Conservation (phyloP, 257 asterid genomes). For the Mentha longifolia region DNA sequence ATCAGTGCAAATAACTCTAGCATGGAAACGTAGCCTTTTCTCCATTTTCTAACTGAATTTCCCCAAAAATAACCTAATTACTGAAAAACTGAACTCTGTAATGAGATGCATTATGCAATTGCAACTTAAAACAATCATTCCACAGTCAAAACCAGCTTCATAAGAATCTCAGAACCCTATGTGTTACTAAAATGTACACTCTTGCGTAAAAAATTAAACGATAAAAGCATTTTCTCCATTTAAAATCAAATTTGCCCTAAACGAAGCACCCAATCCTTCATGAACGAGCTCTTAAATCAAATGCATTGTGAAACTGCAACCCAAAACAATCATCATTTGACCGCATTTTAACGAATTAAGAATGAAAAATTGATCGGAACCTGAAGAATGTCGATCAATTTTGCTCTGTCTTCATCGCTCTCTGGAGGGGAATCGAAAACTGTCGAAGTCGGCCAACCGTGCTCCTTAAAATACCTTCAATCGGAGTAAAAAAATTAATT, state of each 20-base stretch:
- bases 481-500: not conserved
- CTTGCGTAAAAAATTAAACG: not conserved
- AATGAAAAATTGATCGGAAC: conserved; percentile 39
- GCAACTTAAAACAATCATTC: not conserved
- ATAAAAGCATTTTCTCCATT: not conserved
- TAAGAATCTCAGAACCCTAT: not conserved
- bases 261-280: not conserved
- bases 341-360: not conserved
- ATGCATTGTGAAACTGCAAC: conserved; percentile 1
- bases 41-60: not conserved
- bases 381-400: conserved; percentile 82
- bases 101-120: not conserved
- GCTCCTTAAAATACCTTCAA: conserved; percentile 86
- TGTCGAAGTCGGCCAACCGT: conserved; percentile 93
- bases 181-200: not conserved
- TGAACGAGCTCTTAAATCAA: not conserved
- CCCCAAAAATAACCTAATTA: not conserved
- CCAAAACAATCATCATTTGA: not conserved
- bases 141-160: not conserved
- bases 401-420: conserved; percentile 69
- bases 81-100: not conserved
- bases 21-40: too few species aligned
- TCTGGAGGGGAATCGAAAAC: conserved; percentile 62
- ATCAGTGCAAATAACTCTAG: too few species aligned
- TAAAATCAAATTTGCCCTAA: not conserved